Percentiles rank a stretch among this genome's conserved stretches.
Conservation (phyloP, 2,329 filamentous ascomycete species). For the Penicillium sp. region DNA sequence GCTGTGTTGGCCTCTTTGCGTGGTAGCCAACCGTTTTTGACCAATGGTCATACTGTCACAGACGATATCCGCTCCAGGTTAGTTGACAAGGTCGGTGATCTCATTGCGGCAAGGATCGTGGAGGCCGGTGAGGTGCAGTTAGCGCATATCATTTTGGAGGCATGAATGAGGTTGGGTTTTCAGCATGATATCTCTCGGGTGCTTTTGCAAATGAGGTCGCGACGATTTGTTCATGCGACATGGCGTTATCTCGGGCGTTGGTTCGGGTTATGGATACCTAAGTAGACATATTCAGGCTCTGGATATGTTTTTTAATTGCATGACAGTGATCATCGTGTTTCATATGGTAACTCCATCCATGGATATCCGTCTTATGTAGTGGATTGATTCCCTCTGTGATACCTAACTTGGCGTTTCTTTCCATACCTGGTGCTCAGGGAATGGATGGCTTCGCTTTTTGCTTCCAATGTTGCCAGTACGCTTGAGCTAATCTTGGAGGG, state of each 20-base stretch:
- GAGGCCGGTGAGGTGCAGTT: conserved; percentile 41
- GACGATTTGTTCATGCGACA: conserved; percentile 3
- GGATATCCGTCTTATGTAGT: background rate
- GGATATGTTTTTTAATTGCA: background rate
- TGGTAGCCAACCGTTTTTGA: conserved; percentile 39
- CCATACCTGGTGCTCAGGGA: background rate
- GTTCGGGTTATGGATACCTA: conserved; percentile 2
- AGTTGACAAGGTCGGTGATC: conserved; percentile 39
- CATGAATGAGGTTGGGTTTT: conserved; percentile 12
- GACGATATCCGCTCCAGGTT: conserved; percentile 38
- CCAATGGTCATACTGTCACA: conserved; percentile 40
- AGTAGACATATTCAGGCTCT: background rate
- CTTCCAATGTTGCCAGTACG: background rate
- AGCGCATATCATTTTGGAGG: conserved; percentile 38
- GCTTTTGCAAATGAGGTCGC: background rate
- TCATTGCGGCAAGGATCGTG: conserved; percentile 41
- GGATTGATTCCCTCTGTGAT: background rate
- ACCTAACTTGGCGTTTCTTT: background rate
- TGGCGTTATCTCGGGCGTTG: conserved; percentile 17
- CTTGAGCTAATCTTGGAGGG: background rate
- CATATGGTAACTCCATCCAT: background rate
- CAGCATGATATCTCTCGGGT: background rate
- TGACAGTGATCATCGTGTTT: background rate
- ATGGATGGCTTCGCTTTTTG: background rate
- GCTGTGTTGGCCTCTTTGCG: conserved; percentile 55